Conservation (phyloP, 805 yeast genomes). For the Ogataea allantospora region DNA sequence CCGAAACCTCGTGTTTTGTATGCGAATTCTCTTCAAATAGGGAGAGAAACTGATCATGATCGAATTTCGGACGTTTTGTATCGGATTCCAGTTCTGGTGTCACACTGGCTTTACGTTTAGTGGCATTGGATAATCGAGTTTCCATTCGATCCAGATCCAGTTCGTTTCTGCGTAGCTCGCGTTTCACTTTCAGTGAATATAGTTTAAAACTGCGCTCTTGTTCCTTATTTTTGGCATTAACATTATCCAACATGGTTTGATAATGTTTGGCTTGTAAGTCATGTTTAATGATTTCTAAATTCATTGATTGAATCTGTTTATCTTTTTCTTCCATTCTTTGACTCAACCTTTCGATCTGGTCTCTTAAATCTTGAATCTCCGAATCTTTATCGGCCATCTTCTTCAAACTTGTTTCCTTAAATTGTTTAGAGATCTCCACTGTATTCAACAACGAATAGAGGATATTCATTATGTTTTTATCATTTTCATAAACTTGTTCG, state of each 20-base stretch:
- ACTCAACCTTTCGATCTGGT: slow-evolving; percentile 8
- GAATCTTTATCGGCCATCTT: slow-evolving; percentile 16
- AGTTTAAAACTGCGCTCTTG: slow-evolving; percentile 20
- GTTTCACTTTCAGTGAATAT: slow-evolving; percentile 20
- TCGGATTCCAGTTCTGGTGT: slow-evolving; percentile 1
- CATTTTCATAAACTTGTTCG: slow-evolving; percentile 31
- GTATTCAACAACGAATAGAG: slow-evolving; percentile 27
- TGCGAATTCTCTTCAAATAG: slow-evolving; percentile 16
- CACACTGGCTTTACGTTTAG: slow-evolving; percentile 7
- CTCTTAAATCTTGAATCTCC: slow-evolving; percentile 16
- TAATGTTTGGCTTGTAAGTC: slow-evolving; percentile 14
- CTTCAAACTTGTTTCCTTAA: slow-evolving; percentile 19
- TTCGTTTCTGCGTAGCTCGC: slow-evolving; percentile 23
- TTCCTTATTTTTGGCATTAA: slow-evolving; percentile 15
- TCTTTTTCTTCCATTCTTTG: slow-evolving; percentile 16
- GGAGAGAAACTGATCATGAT: slow-evolving; percentile 12
- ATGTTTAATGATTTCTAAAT: slow-evolving; percentile 20
- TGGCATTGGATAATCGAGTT: slow-evolving; percentile 7
- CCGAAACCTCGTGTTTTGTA: slow-evolving; percentile 12
- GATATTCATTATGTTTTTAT: slow-evolving; percentile 30
- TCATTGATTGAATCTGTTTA: slow-evolving; percentile 17
- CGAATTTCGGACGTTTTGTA: slow-evolving; percentile 12
- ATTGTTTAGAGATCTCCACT: slow-evolving; percentile 21
- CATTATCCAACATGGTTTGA: slow-evolving; percentile 14
- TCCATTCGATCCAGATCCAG: slow-evolving; percentile 19